Evolutionary conservation across 2,329 filamentous ascomycete species (phyloP), one percentile per base, ranked within the genome.

Genomic region (Botrytis elliptica): DNA sequence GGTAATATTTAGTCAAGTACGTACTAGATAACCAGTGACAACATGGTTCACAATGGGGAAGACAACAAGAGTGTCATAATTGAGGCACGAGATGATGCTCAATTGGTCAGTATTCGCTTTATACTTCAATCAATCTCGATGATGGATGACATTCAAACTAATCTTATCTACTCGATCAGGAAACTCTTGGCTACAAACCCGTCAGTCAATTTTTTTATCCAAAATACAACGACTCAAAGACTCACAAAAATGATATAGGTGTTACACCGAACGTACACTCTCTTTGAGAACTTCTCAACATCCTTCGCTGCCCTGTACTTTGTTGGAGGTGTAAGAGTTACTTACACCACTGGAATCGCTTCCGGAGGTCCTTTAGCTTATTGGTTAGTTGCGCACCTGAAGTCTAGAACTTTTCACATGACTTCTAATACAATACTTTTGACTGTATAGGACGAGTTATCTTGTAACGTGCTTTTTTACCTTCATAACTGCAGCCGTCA

Each of bases 291-390:
- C 79, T 89, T 89, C 77, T 84, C 87, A 4, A 88, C 88, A 3
- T 88, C 86, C 20, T 89, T 89, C 76, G 87, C 88, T 75, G 88
- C 88, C 1, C 82, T 90, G 3, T 90, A 89, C 80, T 89, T 89
- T 73, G 85, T 90, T 63, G 88, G 88, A 44, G 88, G 86, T 74
- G 86, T 89, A 57, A 85, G 88, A 59, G 87, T 88, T 3, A 89
- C 88, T 0, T 90, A 88, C 78, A 88, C 86, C n/a, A 90, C 88
- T 18, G 88, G 88, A 75, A 88, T 90, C 55, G 87, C 86, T 40
- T 88, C 88, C 29, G 88, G 88, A 72, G 88, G 88, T 60, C 88
- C 88, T 75, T 79, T 89, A 67, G 88, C 88, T 12, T 90, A 90
- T 78, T 90, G 88, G 88, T 88, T 78, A 57, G 80, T 69, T 14